Percentiles rank a stretch among this genome's conserved stretches.
Conservation (phyloP, 371 early-diverging fungal genomes). For the Gilbertella persicaria region DNA sequence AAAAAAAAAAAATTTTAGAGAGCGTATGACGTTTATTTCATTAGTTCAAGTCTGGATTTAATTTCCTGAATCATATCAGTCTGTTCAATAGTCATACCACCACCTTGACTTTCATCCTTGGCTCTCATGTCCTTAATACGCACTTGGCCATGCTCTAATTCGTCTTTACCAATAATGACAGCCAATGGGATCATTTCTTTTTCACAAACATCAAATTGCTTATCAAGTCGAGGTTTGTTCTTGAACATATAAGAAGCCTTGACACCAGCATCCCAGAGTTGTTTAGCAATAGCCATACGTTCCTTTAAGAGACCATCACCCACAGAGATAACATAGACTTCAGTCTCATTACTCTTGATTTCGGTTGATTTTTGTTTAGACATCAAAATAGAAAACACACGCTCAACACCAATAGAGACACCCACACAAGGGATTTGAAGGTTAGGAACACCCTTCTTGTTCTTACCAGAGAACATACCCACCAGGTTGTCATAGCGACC, state of each 20-base stretch:
- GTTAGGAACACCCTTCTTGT: constrained; percentile 68
- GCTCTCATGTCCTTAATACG: constrained; percentile 85
- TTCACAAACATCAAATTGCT: constrained; percentile 82
- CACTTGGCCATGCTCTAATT: constrained; percentile 76
- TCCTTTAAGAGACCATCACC: constrained; percentile 91
- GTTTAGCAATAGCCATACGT: constrained; percentile 82
- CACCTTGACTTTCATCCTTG: constrained; percentile 62
- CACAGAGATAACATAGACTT: constrained; percentile 91
- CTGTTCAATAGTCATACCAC: constrained; percentile 62
- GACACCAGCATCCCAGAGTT: constrained; percentile 91
- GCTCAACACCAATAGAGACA: constrained; percentile 96
- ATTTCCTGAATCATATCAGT: constrained; percentile 69
- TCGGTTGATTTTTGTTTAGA: constrained; percentile 56
- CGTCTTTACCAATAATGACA: constrained; percentile 88
- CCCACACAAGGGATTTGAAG: constrained; percentile 97
- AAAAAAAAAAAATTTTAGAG: too few species aligned
- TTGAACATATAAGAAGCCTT: constrained; percentile 87
- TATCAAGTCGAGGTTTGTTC: constrained; percentile 82
- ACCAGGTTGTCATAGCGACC: constrained; percentile 99
- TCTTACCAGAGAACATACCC: constrained; percentile 84
- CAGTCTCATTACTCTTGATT: constrained; percentile 79
- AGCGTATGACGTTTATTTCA: too few species aligned
- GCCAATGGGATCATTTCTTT: constrained; percentile 87
- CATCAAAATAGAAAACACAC: constrained; percentile 91
- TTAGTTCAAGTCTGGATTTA: constrained; percentile 34